phyloP scores from a whole-genome alignment of 345 rosid genomes.

The Tarenaya hassleriana region DNA sequence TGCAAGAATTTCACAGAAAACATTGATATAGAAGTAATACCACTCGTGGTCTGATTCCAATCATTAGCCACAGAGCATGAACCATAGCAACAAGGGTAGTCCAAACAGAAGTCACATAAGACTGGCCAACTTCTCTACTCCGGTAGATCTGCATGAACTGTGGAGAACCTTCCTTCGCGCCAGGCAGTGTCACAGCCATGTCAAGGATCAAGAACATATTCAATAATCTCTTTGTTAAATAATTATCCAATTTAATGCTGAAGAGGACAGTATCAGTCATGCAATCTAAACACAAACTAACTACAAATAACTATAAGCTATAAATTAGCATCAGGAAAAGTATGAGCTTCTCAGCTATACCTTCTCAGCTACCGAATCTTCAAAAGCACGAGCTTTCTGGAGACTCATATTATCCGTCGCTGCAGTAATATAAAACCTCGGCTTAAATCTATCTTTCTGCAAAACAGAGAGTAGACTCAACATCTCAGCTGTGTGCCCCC shows the following conservation, averaged over 20 bases:
- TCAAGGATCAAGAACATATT: slow-evolving; percentile 13
- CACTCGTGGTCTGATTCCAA: slow-evolving; percentile 79
- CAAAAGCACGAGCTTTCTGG: slow-evolving; percentile 71
- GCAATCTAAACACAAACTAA: neutral
- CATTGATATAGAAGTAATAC: slow-evolving; percentile 33
- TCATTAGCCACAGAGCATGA: slow-evolving; percentile 72
- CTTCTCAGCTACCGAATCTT: slow-evolving; percentile 42
- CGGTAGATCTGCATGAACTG: slow-evolving; percentile 70
- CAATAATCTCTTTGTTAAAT: neutral
- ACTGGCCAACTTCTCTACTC: slow-evolving; percentile 96
- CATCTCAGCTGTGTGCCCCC: slow-evolving; percentile 99
- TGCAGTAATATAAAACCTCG: slow-evolving; percentile 80
- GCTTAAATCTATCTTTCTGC: slow-evolving; percentile 51
- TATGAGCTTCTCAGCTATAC: slow-evolving; percentile 26
- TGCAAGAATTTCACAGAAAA: slow-evolving; percentile 4
- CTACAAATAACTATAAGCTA: neutral
- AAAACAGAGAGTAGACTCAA: slow-evolving; percentile 60
- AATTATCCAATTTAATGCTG: slow-evolving; percentile 3
- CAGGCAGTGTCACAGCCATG: slow-evolving; percentile 29
- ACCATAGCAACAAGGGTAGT: slow-evolving; percentile 63
- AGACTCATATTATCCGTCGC: slow-evolving; percentile 94
- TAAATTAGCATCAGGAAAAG: slow-evolving; percentile 4
- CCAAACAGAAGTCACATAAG: slow-evolving; percentile 76
- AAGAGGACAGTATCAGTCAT: slow-evolving; percentile 11
- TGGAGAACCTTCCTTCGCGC: slow-evolving; percentile 27